Base-by-base conservation (phyloP, 768 basidiomycete species). In the Pleurotus sapidus region DNA sequence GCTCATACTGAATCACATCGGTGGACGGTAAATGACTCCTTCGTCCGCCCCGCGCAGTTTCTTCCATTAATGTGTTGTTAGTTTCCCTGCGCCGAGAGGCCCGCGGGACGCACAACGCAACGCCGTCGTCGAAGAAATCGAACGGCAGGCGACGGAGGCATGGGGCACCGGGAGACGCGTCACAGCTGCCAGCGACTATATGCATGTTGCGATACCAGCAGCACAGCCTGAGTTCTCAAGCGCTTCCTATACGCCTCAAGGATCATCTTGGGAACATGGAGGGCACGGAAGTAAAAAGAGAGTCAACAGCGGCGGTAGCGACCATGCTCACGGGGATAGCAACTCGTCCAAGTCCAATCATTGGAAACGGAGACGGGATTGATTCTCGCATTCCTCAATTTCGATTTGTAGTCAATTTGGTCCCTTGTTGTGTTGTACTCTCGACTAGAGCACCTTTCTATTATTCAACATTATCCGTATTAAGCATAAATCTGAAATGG, bases 1-100 rank as follows among this genome's bases (percentile, higher is more conserved):
- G 46, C 72, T 94, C 5, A 80, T 89, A 18, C 67, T 95, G 48
- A 94, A 95, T 67, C 93, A 94, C 67, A 84, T 94, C 30, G 84
- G 89, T 58, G 74, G 77, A 54, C 78, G 86, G 88, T 91, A 59
- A 59, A 77, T 67, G 14, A 20, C 20, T 20, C 20, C 40, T 37
- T 38, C 3, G 5, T 25, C 23, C 46, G 6, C 17, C 6, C 25
- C 17, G 11, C 24, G 3, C 5, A 11, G 7, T 25, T 58, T 11
- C 20, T 25, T 24, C 25, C 9, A 43, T 55, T 34, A 25, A 46
- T 0, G 18, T 23, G 38, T 18, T 17, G 14, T 14, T 51, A 86
- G 85, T 64, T 87, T 86, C 63, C 79, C 83, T 30, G 77, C 79
- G 3, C 80, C 84, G 20, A 70, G 75, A 17, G 62, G 66, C 55